A percentile compares a stretch with the other conserved stretches of the same genome.
Evolutionary conservation across 768 basidiomycete genomes (phyloP).

Genomic region (Tylopilus sp.): DNA sequence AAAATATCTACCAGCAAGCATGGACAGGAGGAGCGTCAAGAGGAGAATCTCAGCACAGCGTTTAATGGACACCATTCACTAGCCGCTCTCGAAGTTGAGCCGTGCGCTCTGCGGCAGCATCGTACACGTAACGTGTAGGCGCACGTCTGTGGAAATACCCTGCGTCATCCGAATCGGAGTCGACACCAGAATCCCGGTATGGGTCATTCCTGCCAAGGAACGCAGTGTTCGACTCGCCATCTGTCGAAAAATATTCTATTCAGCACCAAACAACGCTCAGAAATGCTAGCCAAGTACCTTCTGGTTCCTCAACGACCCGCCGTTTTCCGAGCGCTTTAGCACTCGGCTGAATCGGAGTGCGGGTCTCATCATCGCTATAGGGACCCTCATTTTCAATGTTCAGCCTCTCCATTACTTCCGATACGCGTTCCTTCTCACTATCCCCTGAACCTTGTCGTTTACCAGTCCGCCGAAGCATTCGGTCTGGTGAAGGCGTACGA

Average conservation of each 20-base stretch:
- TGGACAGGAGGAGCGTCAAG: neutral
- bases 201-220: slow-evolving; percentile 43
- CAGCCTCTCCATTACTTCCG: slow-evolving; percentile 28
- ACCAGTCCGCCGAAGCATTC: slow-evolving; percentile 18
- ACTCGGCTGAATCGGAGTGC: slow-evolving; percentile 59
- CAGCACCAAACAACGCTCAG: neutral
- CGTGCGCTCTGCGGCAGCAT: slow-evolving; percentile 84
- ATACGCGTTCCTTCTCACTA: slow-evolving; percentile 20
- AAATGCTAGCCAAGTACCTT: slow-evolving; percentile 31
- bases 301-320: slow-evolving; percentile 50
- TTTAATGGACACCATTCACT: slow-evolving; percentile 48
- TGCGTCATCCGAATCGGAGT: slow-evolving; percentile 51
- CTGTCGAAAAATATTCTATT: slow-evolving; percentile 6
- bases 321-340: slow-evolving; percentile 89
- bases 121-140: slow-evolving; percentile 79
- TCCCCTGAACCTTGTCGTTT: slow-evolving; percentile 23
- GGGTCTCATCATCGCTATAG: slow-evolving; percentile 30
- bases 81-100: slow-evolving; percentile 48
- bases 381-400: slow-evolving; percentile 22
- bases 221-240: slow-evolving; percentile 55
- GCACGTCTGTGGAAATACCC: slow-evolving; percentile 37
- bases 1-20: slow-evolving; percentile 13
- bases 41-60: slow-evolving; percentile 2
- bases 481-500: slow-evolving; percentile 70
- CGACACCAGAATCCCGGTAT: slow-evolving; percentile 32